Conservation (phyloP, 129 eudicot genomes). For the Chrysanthemum seticuspe region DNA sequence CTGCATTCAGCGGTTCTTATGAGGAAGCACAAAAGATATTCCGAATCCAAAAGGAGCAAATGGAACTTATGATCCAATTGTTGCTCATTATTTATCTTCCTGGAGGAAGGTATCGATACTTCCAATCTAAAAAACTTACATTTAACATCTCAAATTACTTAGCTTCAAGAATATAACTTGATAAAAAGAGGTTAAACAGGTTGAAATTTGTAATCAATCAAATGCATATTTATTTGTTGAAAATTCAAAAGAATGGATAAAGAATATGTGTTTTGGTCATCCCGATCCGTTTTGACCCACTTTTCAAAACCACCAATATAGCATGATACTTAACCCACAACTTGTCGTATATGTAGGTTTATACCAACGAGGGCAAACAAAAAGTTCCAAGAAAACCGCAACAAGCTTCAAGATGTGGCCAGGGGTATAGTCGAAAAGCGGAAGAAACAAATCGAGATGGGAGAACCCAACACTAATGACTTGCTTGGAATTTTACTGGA, state of each 20-base stretch:
- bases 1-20: constrained; percentile 39
- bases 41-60: constrained; percentile 42
- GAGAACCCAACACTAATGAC: constrained; percentile 21
- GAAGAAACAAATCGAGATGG: constrained; percentile 28
- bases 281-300: too few relatives aligned
- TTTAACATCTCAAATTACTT: too few relatives aligned
- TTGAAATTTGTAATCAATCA: too few relatives aligned
- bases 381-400: constrained; percentile 24
- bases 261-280: too few relatives aligned
- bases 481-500: constrained; percentile 35
- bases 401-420: constrained; percentile 10
- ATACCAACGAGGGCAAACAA: constrained; percentile 40
- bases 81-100: constrained; percentile 24
- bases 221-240: too few relatives aligned
- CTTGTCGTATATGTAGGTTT: constrained; percentile 19
- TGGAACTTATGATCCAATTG: constrained; percentile 8
- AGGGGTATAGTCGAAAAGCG: constrained; percentile 16
- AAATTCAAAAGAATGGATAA: too few relatives aligned
- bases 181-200: too few relatives aligned
- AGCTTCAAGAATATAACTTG: too few relatives aligned
- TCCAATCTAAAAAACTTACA: too few relatives aligned
- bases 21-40: constrained; percentile 40
- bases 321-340: too few relatives aligned
- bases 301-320: too few relatives aligned
- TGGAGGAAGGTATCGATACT: constrained; percentile 37